Evolutionary conservation across 2,329 filamentous ascomycete species (phyloP), one percentile per base, ranked within the genome.

Genomic region (Aspergillus pseudoviridinutans): DNA sequence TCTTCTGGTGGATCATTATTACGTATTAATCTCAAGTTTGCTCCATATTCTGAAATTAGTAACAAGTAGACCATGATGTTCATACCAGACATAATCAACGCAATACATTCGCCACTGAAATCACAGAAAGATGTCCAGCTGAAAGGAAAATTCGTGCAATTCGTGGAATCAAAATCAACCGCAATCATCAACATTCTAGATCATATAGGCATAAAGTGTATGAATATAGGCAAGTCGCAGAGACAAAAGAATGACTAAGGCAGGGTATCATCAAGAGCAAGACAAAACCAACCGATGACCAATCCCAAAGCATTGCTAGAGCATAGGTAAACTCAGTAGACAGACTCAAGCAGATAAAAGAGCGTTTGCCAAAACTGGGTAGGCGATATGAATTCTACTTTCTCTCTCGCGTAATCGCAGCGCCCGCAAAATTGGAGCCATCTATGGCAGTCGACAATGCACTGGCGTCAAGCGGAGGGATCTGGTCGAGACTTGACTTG

Each of bases 391-490:
- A 12, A 25, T 24, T 47, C 60, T 63, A 71, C 35, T 49, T 66
- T 58, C 69, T 65, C 53, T 68, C 67, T 24, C 69, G 68, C 29
- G 67, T 41, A 14, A 50, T 51, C n/a, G 61, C 59, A 27, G 58
- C 54, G 20, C 49, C 50, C 25, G 54, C 44, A 14, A 47, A 44
- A 35, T 50, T 47, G 42, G 57, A 50, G 5, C 68, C 58, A 14
- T 60, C 51, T 4, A 66, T 57, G 41, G 66, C 69, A 25, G 68
- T 71, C n/a, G 70, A 66, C 17, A 61, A 61, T 9, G 61, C 63
- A 47, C 57, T 60, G 12, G 71, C 58, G 60, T 75, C 74, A 35
- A 76, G 65, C n/a, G 69, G 68, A 8, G 74, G 74, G 47, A 76
- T 73, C 25, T 65, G 65, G 47, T 75, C 73, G 46, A 75, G 59